phyloP scores from a whole-genome alignment of 495 filamentous ascomycete species.

The Podospora fimiseda region DNA sequence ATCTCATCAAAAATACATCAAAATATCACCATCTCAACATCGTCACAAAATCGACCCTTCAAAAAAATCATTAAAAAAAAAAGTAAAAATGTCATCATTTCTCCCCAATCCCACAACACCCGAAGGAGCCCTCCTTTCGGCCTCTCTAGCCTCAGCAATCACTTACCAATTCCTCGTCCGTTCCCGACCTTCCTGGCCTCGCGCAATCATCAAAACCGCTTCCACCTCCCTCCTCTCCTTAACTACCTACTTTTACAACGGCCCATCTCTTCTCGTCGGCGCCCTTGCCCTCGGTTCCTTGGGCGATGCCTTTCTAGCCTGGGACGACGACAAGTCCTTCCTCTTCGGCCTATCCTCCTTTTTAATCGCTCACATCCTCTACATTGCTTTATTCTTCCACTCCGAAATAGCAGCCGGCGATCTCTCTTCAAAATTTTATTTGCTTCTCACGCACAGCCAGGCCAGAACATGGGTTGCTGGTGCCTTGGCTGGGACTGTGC shows the following conservation, averaged over 20 bases:
- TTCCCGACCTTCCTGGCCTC: conserved; percentile 7
- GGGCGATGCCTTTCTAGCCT: conserved; percentile 25
- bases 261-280: conserved; percentile 5
- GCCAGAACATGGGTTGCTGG: conserved; percentile 6
- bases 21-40: too few relatives aligned
- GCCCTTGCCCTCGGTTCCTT: conserved; percentile 20
- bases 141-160: conserved; percentile 13
- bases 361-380: conserved; percentile 20
- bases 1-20: too few relatives aligned
- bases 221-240: conserved; percentile 22
- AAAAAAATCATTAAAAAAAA: too few relatives aligned
- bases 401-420: background rate
- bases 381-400: conserved; percentile 18
- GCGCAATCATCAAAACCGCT: conserved; percentile 20
- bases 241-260: conserved; percentile 1
- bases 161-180: conserved; percentile 17
- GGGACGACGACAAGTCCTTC: conserved; percentile 20
- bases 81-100: too few relatives aligned
- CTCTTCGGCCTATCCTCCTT: conserved; percentile 22
- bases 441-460: background rate
- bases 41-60: too few relatives aligned
- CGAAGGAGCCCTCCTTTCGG: conserved; percentile 13
- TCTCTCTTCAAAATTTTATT: background rate
- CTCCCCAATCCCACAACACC: background rate
- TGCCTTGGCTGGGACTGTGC: background rate